These are phyloP conservation scores for Pseudonectria foliicola DNA, from an alignment of 2,329 filamentous ascomycete genomes.

Conservation along the genomic window DNA sequence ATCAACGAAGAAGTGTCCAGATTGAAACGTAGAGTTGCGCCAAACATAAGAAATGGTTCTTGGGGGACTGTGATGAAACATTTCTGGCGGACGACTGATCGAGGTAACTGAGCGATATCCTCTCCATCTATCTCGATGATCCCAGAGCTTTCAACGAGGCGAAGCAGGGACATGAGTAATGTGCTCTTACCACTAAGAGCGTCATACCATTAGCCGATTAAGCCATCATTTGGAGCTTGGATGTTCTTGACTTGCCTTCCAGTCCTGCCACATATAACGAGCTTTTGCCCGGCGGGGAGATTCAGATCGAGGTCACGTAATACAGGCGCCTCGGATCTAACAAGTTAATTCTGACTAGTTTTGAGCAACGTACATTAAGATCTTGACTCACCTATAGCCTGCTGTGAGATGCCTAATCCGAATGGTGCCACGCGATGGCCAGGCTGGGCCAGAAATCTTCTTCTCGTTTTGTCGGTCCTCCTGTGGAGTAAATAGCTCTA, in stretches of 20 bases:
- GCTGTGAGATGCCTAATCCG: constrained; percentile 9
- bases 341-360: too few species aligned
- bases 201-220: too few species aligned
- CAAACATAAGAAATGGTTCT: constrained; percentile 16
- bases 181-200: too few species aligned
- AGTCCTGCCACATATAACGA: constrained; percentile 19
- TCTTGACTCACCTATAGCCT: constrained; percentile 10
- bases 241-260: constrained; percentile 13
- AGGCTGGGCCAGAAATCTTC: constrained; percentile 4
- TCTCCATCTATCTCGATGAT: constrained; percentile 23
- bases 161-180: too few species aligned
- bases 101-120: constrained; percentile 15
- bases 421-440: constrained; percentile 13
- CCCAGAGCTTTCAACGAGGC: constrained; percentile 11
- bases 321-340: too few species aligned
- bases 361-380: neutral
- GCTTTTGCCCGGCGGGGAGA: constrained; percentile 12
- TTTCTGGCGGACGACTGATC: constrained; percentile 19
- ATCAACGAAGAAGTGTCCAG: constrained; percentile 9
- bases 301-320: constrained; percentile 6
- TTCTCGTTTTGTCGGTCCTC: constrained; percentile 4
- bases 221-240: neutral
- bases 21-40: constrained; percentile 14
- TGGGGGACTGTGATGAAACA: constrained; percentile 26
- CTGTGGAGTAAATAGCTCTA: constrained; percentile 4